Conservation (phyloP, 1,139 yeast species). For the Hansenula sp. region DNA sequence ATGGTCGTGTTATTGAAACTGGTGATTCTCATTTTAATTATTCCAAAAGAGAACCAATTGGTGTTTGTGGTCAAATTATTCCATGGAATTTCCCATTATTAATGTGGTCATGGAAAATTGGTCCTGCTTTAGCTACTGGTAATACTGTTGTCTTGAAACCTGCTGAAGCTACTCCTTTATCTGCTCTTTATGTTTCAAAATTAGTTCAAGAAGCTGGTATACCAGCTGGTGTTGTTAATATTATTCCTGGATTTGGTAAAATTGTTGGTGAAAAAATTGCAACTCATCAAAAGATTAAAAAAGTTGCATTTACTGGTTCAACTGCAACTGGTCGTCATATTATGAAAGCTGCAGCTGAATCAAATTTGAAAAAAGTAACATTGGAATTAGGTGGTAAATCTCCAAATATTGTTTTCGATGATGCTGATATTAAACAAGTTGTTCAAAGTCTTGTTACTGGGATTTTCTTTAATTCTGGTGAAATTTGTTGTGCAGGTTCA, state of each 20-base stretch:
- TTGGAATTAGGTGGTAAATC: slow-evolving; percentile 68
- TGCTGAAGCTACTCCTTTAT: slow-evolving; percentile 78
- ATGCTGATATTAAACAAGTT: slow-evolving; percentile 49
- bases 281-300: slow-evolving; percentile 57
- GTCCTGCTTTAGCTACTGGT: slow-evolving; percentile 82
- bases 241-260: slow-evolving; percentile 64
- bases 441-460: slow-evolving; percentile 43
- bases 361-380: slow-evolving; percentile 72
- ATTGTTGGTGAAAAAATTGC: slow-evolving; percentile 59
- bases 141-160: slow-evolving; percentile 78
- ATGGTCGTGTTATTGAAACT: slow-evolving; percentile 59
- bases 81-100: slow-evolving; percentile 88
- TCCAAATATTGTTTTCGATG: slow-evolving; percentile 57
- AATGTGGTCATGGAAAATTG: slow-evolving; percentile 78
- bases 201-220: slow-evolving; percentile 68
- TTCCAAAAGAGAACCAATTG: slow-evolving; percentile 55
- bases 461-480: slow-evolving; percentile 62
- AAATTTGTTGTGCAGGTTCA: slow-evolving; percentile 70
- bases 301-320: slow-evolving; percentile 85
- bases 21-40: slow-evolving; percentile 50
- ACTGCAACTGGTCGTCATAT: slow-evolving; percentile 77
- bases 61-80: slow-evolving; percentile 79
- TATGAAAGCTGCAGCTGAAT: slow-evolving; percentile 64
- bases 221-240: slow-evolving; percentile 78
- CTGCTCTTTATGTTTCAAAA: slow-evolving; percentile 63